Conservation (phyloP, 2,329 filamentous ascomycete species). For the Cordyceps fumosorosea region DNA sequence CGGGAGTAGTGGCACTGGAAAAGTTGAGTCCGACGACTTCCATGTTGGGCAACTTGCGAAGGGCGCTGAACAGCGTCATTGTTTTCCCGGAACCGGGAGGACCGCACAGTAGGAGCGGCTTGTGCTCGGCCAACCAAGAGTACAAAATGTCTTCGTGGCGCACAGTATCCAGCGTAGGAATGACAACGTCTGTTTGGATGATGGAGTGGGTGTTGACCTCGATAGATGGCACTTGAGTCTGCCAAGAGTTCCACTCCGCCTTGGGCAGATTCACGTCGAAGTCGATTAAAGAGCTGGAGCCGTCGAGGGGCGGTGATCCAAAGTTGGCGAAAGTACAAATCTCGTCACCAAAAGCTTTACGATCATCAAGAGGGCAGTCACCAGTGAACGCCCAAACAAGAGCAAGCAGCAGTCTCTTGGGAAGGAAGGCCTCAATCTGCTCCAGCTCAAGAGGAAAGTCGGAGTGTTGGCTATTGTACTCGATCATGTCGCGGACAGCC, state of each 20-base stretch:
- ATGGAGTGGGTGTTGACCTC: constrained; percentile 98
- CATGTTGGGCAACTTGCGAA: constrained; percentile 96
- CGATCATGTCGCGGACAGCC: constrained; percentile 81
- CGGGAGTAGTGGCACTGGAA: constrained; percentile 95
- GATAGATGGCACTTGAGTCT: constrained; percentile 85
- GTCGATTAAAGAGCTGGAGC: constrained; percentile 83
- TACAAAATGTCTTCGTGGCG: constrained; percentile 98
- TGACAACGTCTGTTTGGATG: constrained; percentile 96
- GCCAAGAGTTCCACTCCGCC: constrained; percentile 88
- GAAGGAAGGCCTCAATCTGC: constrained; percentile 80
- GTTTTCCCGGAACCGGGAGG: constrained; percentile 98
- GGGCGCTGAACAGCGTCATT: constrained; percentile 97
- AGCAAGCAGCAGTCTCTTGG: constrained; percentile 89
- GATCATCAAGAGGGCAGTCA: constrained; percentile 82
- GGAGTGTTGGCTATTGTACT: constrained; percentile 90
- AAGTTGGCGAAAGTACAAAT: constrained; percentile 77
- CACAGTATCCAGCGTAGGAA: constrained; percentile 93
- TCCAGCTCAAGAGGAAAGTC: constrained; percentile 91
- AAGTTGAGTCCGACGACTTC: constrained; percentile 99
- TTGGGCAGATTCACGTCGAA: constrained; percentile 85
- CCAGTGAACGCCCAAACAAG: constrained; percentile 94
- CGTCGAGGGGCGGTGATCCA: constrained; percentile 73
- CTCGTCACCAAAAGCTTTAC: constrained; percentile 83
- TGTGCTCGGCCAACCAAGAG: constrained; percentile 98
- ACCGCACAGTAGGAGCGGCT: constrained; percentile 91